Evolutionary conservation across 441 rosid genomes (phyloP).

Genomic region (Corymbia calophylla): DNA sequence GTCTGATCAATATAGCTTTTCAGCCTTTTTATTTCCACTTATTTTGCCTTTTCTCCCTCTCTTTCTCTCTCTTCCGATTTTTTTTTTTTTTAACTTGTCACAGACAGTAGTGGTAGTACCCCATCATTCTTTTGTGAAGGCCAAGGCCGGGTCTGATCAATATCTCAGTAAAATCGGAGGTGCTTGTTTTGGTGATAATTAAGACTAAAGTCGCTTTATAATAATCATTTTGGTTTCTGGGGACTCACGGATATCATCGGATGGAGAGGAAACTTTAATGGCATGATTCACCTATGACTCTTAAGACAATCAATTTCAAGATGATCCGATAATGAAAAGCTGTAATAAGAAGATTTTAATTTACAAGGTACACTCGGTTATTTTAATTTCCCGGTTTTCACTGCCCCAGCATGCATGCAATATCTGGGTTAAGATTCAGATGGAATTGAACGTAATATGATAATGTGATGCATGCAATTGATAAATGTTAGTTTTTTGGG

Average conservation of each 20-base stretch:
- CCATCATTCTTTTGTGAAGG: constrained; percentile 10
- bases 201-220: constrained; percentile 1
- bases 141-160: constrained; percentile 1
- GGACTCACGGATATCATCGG: constrained; percentile 17
- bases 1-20: background rate
- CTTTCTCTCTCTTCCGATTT: background rate
- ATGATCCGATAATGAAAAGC: constrained; percentile 26
- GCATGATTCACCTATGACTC: constrained; percentile 15
- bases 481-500: background rate
- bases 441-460: background rate
- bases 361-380: background rate
- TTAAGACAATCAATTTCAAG: constrained; percentile 12
- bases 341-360: constrained; percentile 38
- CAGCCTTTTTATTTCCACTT: constrained; percentile 25
- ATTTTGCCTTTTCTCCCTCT: constrained; percentile 1
- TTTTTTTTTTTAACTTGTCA: background rate
- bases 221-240: constrained; percentile 20
- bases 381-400: background rate
- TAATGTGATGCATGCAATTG: background rate
- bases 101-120: background rate
- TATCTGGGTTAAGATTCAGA: background rate
- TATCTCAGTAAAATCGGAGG: background rate
- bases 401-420: background rate
- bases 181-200: constrained; percentile 12
- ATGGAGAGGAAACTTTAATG: constrained; percentile 12